Evolutionary conservation across 2,329 filamentous ascomycete species (phyloP), one percentile per base, ranked within the genome.

Genomic region (Rhinocladiella mackenziei): DNA sequence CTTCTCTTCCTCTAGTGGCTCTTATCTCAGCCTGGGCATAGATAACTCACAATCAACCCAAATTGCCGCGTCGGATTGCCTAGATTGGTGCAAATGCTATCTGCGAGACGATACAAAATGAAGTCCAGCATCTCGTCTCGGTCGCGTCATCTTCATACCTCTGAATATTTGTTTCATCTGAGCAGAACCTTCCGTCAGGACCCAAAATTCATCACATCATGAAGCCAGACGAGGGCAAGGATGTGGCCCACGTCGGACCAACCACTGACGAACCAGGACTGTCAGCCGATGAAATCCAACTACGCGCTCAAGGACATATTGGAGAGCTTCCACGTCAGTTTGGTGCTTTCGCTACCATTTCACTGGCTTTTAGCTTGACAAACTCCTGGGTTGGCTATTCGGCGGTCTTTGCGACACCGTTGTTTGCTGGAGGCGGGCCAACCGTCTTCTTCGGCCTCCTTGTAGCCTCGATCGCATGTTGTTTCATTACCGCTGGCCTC

Each of bases 381-480:
- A 65, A 62, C 42, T 59, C 60, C 9, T 65, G 62, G 61, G 34
- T 61, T 7, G 61, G 56, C 3, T 62, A 59, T 32, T 45, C 54
- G 5, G 54, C 54, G 2, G 53, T 41, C 6, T 51, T 60, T 17
- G 38, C 48, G 2, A 48, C 45, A 9, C 51, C 53, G 9, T 34
- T 63, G 9, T 13, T 48, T 3, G 44, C 53, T 26, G 62, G 60
- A 1, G 60, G 57, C 5, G 53, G 58, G 1, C 56, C 57, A 25
- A 49, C 39, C 0, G 48, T 59, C 11, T 43, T 62, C 14, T 60
- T 46, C 13, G 60, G 54, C 2, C 20, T 56, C 3, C 44, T 62
- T 9, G 53, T 54, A 8, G 58, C 57, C 3, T 44, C 45, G 1
- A 42, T 58, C 8, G 58, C 40, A 20, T 55, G 53, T 34, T 55